These are phyloP conservation scores for Gloeostereum incarnatum DNA, from an alignment of 768 basidiomycete species.

Conservation along the genomic window DNA sequence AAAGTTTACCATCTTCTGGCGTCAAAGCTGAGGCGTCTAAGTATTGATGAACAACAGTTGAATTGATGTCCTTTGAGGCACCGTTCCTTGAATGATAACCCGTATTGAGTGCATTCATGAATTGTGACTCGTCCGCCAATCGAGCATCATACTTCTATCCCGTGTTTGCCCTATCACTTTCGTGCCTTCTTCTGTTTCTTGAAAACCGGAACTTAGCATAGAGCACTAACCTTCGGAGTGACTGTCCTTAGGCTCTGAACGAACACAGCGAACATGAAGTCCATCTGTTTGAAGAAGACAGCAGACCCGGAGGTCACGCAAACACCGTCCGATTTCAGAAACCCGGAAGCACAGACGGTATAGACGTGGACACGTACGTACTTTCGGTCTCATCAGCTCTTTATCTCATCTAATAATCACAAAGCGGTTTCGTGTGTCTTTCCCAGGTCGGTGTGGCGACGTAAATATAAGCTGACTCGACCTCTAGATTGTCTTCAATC, in stretches of 20 bases:
- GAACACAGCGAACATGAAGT: constrained; percentile 69
- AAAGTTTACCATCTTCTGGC: too few relatives aligned
- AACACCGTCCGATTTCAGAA: constrained; percentile 55
- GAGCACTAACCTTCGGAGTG: too few relatives aligned
- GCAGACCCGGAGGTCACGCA: constrained; percentile 66
- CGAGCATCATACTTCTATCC: too few relatives aligned
- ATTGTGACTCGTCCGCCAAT: too few relatives aligned
- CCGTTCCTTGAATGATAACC: too few relatives aligned
- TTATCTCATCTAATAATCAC: constrained; percentile 1
- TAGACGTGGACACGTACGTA: constrained; percentile 65
- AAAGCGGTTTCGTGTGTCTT: constrained; percentile 47
- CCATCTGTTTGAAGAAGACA: constrained; percentile 63
- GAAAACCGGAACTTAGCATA: too few relatives aligned
- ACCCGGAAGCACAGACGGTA: constrained; percentile 21
- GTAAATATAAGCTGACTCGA: not conserved
- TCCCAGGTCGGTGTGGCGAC: not conserved
- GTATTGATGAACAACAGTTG: too few relatives aligned
- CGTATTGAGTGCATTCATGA: too few relatives aligned
- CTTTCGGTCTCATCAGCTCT: not conserved
- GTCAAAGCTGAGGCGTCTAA: not conserved
- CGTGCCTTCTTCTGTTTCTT: too few relatives aligned
- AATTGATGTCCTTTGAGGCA: too few relatives aligned
- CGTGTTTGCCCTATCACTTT: too few relatives aligned
- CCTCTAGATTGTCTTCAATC: constrained; percentile 65
- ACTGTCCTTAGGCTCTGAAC: constrained; percentile 62